Evolutionary conservation across 73 alveolate genomes (phyloP), one percentile per base, ranked within the genome.

Genomic region (Paramecium primaurelia): DNA sequence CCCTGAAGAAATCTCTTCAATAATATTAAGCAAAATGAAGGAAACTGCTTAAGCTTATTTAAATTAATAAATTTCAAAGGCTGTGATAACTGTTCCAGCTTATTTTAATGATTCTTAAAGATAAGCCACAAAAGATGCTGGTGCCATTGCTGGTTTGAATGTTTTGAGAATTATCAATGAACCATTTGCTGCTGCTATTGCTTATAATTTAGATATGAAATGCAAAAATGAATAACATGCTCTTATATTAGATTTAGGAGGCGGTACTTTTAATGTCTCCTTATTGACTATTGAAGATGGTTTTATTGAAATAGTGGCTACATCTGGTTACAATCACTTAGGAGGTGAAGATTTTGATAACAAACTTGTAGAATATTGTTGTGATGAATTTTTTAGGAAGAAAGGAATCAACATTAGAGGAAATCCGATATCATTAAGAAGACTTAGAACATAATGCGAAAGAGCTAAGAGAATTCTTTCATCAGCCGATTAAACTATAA

Each of bases 331-430:
- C 86, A 97, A 97, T 40, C 96, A 94, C 88, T 94, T 97, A 92
- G 99, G 99, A 54, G 99, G 99, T 26, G 98, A 97, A 59, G 99
- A 97, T 91, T 97, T 97, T 92, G 99, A 97, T 92, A 93, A 95
- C 92, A 93, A 94, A 92, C 93, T 96, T 71, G 92, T 90, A 58
- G 98, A 93, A 75, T 84, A 92, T 95, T 94, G 96, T 88, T 92
- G 92, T 92, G 86, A 89, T 86, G 86, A 87, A 92, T 94, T 94
- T 86, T 22, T 51, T 12, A 94, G 88, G 92, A 95, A 96, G 94
- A 85, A 91, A 47, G 96, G 94, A 20, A 88, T 95, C 34, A 98
- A 96, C 58, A 92, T 96, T 59, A 95, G 92, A 34, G 68, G 64
- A 9, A 94, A 95, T 71, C 93, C 95, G 54, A 88, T 96, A 92